These are phyloP conservation scores for Cryphonectria japonica DNA, from an alignment of 2,329 filamentous ascomycete genomes.

Conservation along the genomic window DNA sequence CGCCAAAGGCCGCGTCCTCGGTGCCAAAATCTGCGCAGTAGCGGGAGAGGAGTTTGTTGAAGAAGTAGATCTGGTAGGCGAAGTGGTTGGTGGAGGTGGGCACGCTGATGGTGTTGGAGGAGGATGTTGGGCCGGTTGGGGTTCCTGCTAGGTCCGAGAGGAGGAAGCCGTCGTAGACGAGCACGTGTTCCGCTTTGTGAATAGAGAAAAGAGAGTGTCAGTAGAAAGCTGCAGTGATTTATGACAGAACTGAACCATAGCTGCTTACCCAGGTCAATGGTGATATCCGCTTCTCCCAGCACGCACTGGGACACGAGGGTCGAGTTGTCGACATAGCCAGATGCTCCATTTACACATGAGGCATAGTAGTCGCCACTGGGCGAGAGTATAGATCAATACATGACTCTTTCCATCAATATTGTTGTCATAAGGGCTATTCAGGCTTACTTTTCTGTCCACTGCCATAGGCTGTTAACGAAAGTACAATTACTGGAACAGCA, in stretches of 20 bases:
- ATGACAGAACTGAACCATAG: too few species aligned
- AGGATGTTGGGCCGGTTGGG: not conserved
- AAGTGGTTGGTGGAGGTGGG: not conserved
- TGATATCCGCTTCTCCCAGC: not conserved
- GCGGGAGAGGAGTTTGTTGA: not conserved
- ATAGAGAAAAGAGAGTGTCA: not conserved
- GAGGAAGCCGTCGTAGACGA: constrained; percentile 12
- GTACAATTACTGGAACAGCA: not conserved
- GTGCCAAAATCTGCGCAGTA: constrained; percentile 6
- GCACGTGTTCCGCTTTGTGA: not conserved
- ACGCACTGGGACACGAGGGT: constrained; percentile 11
- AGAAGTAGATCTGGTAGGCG: constrained; percentile 9
- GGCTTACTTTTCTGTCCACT: constrained; percentile 6
- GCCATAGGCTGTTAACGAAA: not conserved
- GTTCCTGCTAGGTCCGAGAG: constrained; percentile 6
- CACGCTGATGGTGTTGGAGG: not conserved
- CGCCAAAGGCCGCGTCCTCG: constrained; percentile 7
- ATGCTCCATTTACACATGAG: constrained; percentile 3
- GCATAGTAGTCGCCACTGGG: constrained; percentile 7
- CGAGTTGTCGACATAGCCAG: constrained; percentile 2
- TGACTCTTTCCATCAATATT: not conserved
- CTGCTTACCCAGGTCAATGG: constrained; percentile 3
- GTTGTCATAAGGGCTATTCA: not conserved
- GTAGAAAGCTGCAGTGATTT: not conserved
- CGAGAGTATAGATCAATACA: not conserved